Evolutionary conservation across 73 alveolate species (phyloP).

Genomic region (Paramecium biaurelia): DNA sequence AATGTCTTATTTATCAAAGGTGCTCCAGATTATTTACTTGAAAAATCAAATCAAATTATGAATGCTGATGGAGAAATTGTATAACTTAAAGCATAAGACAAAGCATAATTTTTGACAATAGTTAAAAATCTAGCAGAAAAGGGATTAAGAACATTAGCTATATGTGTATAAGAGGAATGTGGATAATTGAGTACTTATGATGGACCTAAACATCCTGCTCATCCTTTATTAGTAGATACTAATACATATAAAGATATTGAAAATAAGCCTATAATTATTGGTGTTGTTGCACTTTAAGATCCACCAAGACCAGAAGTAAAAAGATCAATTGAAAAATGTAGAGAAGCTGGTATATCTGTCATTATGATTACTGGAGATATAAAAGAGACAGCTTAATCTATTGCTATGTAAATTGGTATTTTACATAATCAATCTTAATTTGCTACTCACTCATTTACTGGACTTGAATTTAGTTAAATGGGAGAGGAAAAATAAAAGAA

Average conservation of each 20-base stretch:
- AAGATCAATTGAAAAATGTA: slow-evolving; percentile 88
- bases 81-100: background rate
- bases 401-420: slow-evolving; percentile 92
- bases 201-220: slow-evolving; percentile 75
- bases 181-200: slow-evolving; percentile 67
- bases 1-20: slow-evolving; percentile 93
- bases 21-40: slow-evolving; percentile 93
- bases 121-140: slow-evolving; percentile 49
- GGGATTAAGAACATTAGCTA: slow-evolving; percentile 72
- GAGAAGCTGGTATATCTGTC: slow-evolving; percentile 97
- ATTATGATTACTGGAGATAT: slow-evolving; percentile 98
- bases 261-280: slow-evolving; percentile 81
- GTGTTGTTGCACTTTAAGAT: slow-evolving; percentile 90
- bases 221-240: slow-evolving; percentile 46
- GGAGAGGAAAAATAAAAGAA: slow-evolving; percentile 63
- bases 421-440: slow-evolving; percentile 60
- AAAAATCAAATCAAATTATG: slow-evolving; percentile 69
- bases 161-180: slow-evolving; percentile 59
- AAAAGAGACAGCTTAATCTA: slow-evolving; percentile 96
- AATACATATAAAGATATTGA: slow-evolving; percentile 69
- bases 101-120: background rate
- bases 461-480: slow-evolving; percentile 76
- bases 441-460: slow-evolving; percentile 71
- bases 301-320: slow-evolving; percentile 97
- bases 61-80: slow-evolving; percentile 66